Base-by-base conservation (phyloP, 2,329 filamentous ascomycete genomes). In the Alternaria sp. region DNA sequence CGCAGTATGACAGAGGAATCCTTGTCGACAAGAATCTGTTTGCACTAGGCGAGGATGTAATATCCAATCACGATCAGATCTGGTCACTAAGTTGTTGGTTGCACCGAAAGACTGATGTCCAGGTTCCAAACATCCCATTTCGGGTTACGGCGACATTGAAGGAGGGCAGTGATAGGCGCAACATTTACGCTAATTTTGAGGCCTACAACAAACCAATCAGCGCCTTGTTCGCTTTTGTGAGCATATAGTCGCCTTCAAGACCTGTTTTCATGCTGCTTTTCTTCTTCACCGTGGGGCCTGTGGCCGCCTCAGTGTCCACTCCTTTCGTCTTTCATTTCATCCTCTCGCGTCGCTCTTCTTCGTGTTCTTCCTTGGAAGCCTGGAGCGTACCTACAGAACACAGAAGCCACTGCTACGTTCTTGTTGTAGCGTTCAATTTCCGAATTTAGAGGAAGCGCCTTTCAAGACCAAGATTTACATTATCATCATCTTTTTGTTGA, bases 281-380 rank as follows among this genome's bases (percentile, higher is more conserved):
- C 38, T 59, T 54, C 44, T 44, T 49, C 51, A 54, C 57, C 57
- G 44, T 44, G 51, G 57, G 44, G 57, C 36, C 44, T 44, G 51
- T 46, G 34, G 44, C 51, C 51, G 18, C 44, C 57, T 30, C 24
- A 44, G 36, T 42, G 34, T 49, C 20, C 51, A 44, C 38, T 54
- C 44, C 9, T 59, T 54, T 49, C 43, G 22, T 42, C 44, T 32
- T 34, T 38, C 22, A 16, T 46, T 34, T 22, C 28, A 32, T 58
- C 55, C 11, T 48, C 48, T 52, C n/a, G 46, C 32, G 12, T 24
- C 42, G 38, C 30, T 54, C 51, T 59, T 54, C 30, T 59, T 44
- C 30, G 24, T 44, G 30, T 36, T 26, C 32, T 39, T 36, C 11
- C 30, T n/a, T 39, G 30, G 14, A 34, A 52, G 52, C 41, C 47